Evolutionary conservation across 805 yeast genomes (phyloP).

Genomic region (Lipomyces kockii): DNA sequence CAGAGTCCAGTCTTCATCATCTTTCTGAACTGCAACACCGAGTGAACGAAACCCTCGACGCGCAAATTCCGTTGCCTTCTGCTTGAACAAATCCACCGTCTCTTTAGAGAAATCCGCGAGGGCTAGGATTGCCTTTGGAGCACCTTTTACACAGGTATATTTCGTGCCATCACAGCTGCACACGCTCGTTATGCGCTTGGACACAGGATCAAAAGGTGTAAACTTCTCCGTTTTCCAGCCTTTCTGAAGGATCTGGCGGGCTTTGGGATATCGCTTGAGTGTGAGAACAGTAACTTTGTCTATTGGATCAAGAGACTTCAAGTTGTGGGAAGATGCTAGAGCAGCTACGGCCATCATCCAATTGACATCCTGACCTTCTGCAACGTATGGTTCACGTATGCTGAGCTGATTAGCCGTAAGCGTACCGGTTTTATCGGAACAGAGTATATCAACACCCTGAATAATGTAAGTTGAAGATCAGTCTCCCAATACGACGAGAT

Average conservation of each 20-base stretch:
- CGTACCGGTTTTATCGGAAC: conserved; percentile 98
- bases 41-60: conserved; percentile 97
- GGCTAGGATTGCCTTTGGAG: conserved; percentile 97
- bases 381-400: conserved; percentile 95
- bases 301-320: conserved; percentile 97
- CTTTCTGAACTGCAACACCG: conserved; percentile 99
- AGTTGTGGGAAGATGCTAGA: conserved; percentile 96
- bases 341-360: conserved; percentile 97
- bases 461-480: conserved; percentile 62
- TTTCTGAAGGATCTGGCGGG: conserved; percentile 87
- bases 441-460: conserved; percentile 91
- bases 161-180: conserved; percentile 96
- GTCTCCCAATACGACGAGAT: conserved; percentile 67
- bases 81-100: conserved; percentile 89
- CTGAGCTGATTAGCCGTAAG: conserved; percentile 95
- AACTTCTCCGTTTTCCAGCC: conserved; percentile 94
- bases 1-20: conserved; percentile 97
- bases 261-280: conserved; percentile 84
- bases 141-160: conserved; percentile 96
- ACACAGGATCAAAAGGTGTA: conserved; percentile 97
- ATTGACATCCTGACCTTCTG: conserved; percentile 93
- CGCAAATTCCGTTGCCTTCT: conserved; percentile 96
- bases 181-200: conserved; percentile 92
- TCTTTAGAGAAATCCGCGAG: conserved; percentile 96
- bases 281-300: conserved; percentile 96